phyloP scores from a whole-genome alignment of 139 green algal species.

The Chloropicon primus region DNA sequence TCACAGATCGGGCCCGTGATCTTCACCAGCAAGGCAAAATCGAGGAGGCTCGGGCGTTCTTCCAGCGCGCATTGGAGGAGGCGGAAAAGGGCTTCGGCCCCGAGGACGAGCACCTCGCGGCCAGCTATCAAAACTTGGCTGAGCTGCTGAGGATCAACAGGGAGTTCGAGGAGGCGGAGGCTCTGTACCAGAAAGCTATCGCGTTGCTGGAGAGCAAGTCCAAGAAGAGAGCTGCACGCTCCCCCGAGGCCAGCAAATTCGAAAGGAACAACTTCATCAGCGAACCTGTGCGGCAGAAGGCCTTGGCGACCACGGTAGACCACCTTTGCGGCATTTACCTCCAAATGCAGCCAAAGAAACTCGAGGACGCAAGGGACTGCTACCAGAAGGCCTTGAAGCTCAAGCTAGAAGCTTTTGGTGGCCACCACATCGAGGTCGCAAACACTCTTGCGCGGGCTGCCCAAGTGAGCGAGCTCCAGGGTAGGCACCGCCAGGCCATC shows the following conservation, averaged over 20 bases:
- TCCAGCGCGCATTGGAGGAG: constrained; percentile 22
- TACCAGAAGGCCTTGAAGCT: constrained; percentile 17
- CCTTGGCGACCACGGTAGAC: constrained; percentile 17
- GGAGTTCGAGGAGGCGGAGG: constrained; percentile 16
- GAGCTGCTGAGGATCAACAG: constrained; percentile 21
- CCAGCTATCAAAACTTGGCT: constrained; percentile 29
- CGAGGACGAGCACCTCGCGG: constrained; percentile 27
- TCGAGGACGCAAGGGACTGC: constrained; percentile 6
- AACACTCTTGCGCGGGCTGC: constrained; percentile 9
- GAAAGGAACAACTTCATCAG: not conserved
- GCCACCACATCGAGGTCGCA: constrained; percentile 22
- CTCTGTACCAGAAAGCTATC: constrained; percentile 21
- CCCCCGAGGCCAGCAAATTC: not conserved
- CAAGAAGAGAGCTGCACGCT: constrained; percentile 3
- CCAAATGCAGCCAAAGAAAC: not conserved
- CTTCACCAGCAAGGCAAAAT: constrained; percentile 17
- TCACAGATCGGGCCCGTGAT: constrained; percentile 24
- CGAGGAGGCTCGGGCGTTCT: constrained; percentile 22
- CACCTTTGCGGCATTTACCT: constrained; percentile 23
- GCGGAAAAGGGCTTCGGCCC: constrained; percentile 25
- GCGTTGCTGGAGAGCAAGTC: constrained; percentile 7
- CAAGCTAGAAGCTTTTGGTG: constrained; percentile 15
- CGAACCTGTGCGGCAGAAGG: not conserved
- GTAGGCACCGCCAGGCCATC: not conserved
- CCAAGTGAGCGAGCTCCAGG: not conserved